Evolutionary conservation across 1,284 basidiomycete genomes (phyloP), one percentile per base, ranked within the genome.

Genomic region (Amanita bisporigera): DNA sequence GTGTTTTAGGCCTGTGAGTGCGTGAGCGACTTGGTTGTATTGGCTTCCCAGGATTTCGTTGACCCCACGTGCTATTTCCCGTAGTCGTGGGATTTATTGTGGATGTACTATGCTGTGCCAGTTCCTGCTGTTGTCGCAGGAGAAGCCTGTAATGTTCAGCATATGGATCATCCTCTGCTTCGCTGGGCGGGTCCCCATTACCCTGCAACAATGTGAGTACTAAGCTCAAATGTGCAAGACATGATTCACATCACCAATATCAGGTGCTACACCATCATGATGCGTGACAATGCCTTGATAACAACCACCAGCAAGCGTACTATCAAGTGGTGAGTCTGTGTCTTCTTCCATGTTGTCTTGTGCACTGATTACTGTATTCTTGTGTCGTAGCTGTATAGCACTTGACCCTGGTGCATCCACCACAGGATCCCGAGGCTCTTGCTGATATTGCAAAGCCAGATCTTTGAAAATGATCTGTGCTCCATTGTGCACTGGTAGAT

Each of bases 1-100:
- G 49, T 26, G 49, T 52, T 24, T 10, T 55, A 31, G 52, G 24
- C 10, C 52, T 33, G n/a, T 50, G 26, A 10, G n/a, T 29, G 29
- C 58, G 17, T 38, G 38, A 24, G 10, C 58, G 58, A 26, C 5
- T 47, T 24, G 58, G 58, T 10, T 61, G 58, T 26, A 21, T 14
- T 11, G 58, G 58, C 21, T 40, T 40, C 36, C 58, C 58, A 60
- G 58, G 58, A 45, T 60, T 60, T 21, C 58, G 58, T 60, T 38
- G 58, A 41, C 21, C 58, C 58, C 58, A 60, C 41, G 55, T 50
- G 47, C 47, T 50, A 50, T 24, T 50, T n/a, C 24, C 24, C 7
- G 50, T 19, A 54, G 17, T 24, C 21, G 50, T 54, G 50, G 50
- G 50, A 54, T 54, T 54, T 54, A 54, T 26, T 9, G 24, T 9